These are phyloP conservation scores for Hericium coralloides DNA, from an alignment of 768 basidiomycete species.

Conservation along the genomic window DNA sequence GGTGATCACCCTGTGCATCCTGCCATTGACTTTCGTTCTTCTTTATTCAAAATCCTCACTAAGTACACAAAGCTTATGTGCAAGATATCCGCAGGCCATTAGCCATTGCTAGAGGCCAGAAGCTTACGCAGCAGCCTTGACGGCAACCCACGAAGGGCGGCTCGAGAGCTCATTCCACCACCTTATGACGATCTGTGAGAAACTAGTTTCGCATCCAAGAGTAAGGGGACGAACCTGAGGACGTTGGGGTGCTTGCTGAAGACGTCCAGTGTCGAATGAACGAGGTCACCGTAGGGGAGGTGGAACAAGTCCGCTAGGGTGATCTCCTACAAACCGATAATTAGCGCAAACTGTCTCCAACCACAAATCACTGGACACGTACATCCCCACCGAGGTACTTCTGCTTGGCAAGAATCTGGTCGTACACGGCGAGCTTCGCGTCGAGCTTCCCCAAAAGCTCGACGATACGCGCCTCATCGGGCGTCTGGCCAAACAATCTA, in stretches of 20 bases:
- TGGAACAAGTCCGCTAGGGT: slow-evolving; percentile 55
- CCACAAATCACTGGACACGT: background rate
- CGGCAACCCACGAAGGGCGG: slow-evolving; percentile 38
- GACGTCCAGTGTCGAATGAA: slow-evolving; percentile 17
- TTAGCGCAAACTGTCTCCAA: background rate
- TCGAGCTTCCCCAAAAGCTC: slow-evolving; percentile 23
- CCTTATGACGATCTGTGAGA: slow-evolving; percentile 15
- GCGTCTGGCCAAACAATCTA: background rate
- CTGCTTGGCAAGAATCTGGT: slow-evolving; percentile 45
- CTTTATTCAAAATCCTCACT: no score
- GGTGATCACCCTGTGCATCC: no score
- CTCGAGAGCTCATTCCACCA: slow-evolving; percentile 45
- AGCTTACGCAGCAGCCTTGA: slow-evolving; percentile 25
- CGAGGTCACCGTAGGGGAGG: slow-evolving; percentile 35
- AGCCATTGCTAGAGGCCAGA: no score
- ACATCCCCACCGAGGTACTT: slow-evolving; percentile 40
- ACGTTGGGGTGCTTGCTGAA: slow-evolving; percentile 34
- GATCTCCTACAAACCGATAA: slow-evolving; percentile 22
- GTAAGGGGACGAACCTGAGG: slow-evolving; percentile 24
- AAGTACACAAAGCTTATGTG: no score
- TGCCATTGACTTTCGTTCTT: no score
- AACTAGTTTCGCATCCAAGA: background rate
- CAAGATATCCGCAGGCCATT: no score
- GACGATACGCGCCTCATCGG: slow-evolving; percentile 23
- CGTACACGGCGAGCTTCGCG: slow-evolving; percentile 43